A percentile compares a stretch with the other conserved stretches of the same genome.
Evolutionary conservation across 163 green algal species (phyloP).

Genomic region (Coccomyxa subellipsoidea): DNA sequence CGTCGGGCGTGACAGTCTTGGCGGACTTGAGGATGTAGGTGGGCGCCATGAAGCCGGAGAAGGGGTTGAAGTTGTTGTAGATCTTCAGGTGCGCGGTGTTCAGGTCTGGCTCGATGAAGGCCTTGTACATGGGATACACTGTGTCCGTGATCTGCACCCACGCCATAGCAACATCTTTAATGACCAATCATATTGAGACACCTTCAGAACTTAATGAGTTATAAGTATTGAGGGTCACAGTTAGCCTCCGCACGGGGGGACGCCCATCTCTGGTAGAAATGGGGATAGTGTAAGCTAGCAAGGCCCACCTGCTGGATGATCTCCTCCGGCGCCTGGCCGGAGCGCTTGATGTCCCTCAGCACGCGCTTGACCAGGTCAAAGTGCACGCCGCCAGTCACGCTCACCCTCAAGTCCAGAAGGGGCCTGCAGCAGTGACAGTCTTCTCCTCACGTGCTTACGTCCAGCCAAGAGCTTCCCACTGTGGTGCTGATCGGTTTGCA

Average conservation of each 20-base stretch:
- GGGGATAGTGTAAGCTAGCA: no score
- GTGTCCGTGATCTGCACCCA: conserved; percentile 75
- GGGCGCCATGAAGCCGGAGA: conserved; percentile 91
- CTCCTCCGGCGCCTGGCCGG: conserved; percentile 85
- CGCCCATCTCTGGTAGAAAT: no score
- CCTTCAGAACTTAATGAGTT: no score
- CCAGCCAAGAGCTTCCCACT: no score
- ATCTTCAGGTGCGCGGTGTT: conserved; percentile 86
- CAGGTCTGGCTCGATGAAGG: conserved; percentile 97
- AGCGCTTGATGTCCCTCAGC: conserved; percentile 89
- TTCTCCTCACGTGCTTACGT: background rate
- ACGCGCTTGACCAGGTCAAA: conserved; percentile 96
- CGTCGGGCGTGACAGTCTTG: conserved; percentile 37
- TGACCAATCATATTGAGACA: no score
- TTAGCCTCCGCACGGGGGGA: no score
- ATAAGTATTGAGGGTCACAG: no score
- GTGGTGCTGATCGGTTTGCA: no score
- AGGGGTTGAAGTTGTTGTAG: conserved; percentile 97
- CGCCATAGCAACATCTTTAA: background rate
- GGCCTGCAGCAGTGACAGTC: conserved; percentile 16
- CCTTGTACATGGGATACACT: conserved; percentile 99
- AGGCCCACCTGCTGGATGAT: conserved; percentile 91
- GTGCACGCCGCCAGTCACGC: conserved; percentile 86
- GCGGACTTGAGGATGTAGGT: conserved; percentile 94
- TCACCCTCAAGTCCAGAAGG: conserved; percentile 78